phyloP scores from a whole-genome alignment of 192 early-diverging fungal genomes.

The Spizellomyces punctatus region DNA sequence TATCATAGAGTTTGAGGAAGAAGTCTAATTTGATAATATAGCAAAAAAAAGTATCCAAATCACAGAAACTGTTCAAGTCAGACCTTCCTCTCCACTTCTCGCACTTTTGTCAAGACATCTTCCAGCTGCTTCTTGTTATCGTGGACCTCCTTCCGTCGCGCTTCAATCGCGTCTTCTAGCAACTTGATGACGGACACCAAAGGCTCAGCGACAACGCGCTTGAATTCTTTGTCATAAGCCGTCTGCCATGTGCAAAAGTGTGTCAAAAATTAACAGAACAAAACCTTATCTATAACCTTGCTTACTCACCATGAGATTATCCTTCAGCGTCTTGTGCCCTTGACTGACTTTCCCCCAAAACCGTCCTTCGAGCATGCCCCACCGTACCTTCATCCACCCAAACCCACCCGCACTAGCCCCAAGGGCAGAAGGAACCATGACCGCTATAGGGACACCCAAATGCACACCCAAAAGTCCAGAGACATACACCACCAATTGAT shows the following conservation, averaged over 20 bases:
- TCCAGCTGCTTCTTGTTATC: background rate
- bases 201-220: slow-evolving; percentile 38
- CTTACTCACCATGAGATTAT: slow-evolving; percentile 36
- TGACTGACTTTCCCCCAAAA: slow-evolving; percentile 38
- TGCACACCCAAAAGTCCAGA: slow-evolving; percentile 31
- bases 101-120: no score
- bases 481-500: slow-evolving; percentile 33
- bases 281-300: background rate
- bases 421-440: background rate
- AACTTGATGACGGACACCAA: slow-evolving; percentile 33
- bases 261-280: background rate
- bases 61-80: no score
- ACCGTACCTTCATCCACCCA: slow-evolving; percentile 36
- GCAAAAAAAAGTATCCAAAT: no score
- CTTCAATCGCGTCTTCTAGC: slow-evolving; percentile 31
- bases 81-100: no score
- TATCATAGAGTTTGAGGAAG: no score
- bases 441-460: slow-evolving; percentile 35
- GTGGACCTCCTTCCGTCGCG: background rate
- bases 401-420: slow-evolving; percentile 23
- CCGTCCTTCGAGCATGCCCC: slow-evolving; percentile 24
- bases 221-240: slow-evolving; percentile 42
- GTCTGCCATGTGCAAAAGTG: slow-evolving; percentile 12
- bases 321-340: slow-evolving; percentile 39
- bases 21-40: no score